A percentile compares a stretch with the other conserved stretches of the same genome.
These are phyloP conservation scores for Stachybotrys echinatus DNA, from an alignment of 2,329 filamentous ascomycete genomes.

Conservation along the genomic window DNA sequence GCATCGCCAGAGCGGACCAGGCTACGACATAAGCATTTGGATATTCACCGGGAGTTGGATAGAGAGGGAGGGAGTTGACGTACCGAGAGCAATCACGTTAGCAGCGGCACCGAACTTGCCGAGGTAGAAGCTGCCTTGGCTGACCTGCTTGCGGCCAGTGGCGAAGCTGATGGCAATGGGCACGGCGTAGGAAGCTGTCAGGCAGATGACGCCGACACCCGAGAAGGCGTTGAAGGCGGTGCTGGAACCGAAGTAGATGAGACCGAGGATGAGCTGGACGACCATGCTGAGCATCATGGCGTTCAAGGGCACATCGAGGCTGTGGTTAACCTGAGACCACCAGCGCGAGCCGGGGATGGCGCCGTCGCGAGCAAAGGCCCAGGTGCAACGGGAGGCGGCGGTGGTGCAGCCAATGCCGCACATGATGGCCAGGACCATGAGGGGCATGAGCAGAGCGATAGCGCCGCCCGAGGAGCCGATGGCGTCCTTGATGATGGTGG, in stretches of 20 bases:
- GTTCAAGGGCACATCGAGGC: slow-evolving; percentile 61
- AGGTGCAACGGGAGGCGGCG: slow-evolving; percentile 61
- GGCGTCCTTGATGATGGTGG: slow-evolving; percentile 57
- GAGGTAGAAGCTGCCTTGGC: slow-evolving; percentile 53
- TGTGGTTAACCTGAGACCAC: slow-evolving; percentile 58
- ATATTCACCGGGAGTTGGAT: background rate
- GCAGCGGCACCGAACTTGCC: slow-evolving; percentile 54
- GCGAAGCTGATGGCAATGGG: slow-evolving; percentile 62
- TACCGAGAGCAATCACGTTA: slow-evolving; percentile 62
- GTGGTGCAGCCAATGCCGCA: slow-evolving; percentile 68
- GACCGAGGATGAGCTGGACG: slow-evolving; percentile 56
- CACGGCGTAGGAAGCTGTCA: slow-evolving; percentile 62
- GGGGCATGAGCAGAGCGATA: slow-evolving; percentile 57
- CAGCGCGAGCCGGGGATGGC: slow-evolving; percentile 58
- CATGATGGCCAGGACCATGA: slow-evolving; percentile 61
- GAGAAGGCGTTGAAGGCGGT: slow-evolving; percentile 71
- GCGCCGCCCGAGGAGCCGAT: slow-evolving; percentile 56
- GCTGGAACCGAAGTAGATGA: slow-evolving; percentile 65
- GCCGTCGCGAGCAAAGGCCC: slow-evolving; percentile 66
- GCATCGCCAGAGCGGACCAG: slow-evolving; percentile 64
- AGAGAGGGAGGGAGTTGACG: slow-evolving; percentile 21
- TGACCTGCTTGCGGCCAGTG: slow-evolving; percentile 54
- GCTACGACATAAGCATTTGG: slow-evolving; percentile 28
- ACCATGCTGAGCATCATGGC: slow-evolving; percentile 68
- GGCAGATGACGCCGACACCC: slow-evolving; percentile 63